Evolutionary conservation across 441 rosid genomes (phyloP).

Genomic region (Monsonia emarginata): DNA sequence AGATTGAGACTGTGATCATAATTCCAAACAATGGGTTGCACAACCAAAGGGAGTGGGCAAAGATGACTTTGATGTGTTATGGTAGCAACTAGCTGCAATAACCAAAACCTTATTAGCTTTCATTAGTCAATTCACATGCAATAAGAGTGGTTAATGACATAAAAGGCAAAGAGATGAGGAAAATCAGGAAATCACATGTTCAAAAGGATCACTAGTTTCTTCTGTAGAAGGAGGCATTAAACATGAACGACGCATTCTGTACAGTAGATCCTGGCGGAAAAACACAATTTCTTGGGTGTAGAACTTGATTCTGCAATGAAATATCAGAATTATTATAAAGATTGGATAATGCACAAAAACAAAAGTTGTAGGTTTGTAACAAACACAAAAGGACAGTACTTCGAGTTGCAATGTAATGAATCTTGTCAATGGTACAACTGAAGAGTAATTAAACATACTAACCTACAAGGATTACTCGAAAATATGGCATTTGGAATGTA

Average conservation of each 20-base stretch:
- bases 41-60: slow-evolving; percentile 81
- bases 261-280: slow-evolving; percentile 75
- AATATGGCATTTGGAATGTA: slow-evolving; percentile 68
- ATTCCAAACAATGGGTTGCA: slow-evolving; percentile 90
- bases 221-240: slow-evolving; percentile 74
- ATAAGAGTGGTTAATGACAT: neutral
- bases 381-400: neutral
- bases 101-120: slow-evolving; percentile 9
- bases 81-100: slow-evolving; percentile 77
- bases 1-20: slow-evolving; percentile 83
- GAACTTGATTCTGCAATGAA: slow-evolving; percentile 62
- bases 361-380: neutral
- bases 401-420: neutral
- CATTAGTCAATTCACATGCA: slow-evolving; percentile 5
- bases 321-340: slow-evolving; percentile 3
- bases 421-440: slow-evolving; percentile 3
- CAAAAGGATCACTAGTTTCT: slow-evolving; percentile 73
- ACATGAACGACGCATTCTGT: slow-evolving; percentile 90
- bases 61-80: slow-evolving; percentile 92
- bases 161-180: neutral
- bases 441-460: slow-evolving; percentile 12
- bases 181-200: slow-evolving; percentile 47
- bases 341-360: neutral
- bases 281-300: slow-evolving; percentile 84
- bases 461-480: slow-evolving; percentile 95